Conservation (phyloP, 306 rosid species). For the Dryas alaskensis region DNA sequence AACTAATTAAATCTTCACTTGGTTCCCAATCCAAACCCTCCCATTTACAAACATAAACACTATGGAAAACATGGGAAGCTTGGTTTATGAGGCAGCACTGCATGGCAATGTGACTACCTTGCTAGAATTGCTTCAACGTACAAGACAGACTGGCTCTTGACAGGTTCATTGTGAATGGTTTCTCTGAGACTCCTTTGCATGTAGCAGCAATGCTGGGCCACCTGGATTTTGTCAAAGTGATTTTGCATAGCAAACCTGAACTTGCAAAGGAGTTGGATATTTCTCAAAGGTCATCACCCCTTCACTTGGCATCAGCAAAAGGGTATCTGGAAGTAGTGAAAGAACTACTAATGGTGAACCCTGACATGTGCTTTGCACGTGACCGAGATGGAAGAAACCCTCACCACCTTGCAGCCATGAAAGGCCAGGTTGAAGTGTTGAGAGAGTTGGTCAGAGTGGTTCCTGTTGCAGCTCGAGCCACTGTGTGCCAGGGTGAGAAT, state of each 20-base stretch:
- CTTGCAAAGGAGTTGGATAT: slow-evolving; percentile 27
- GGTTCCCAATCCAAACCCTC: too few relatives aligned
- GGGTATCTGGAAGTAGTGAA: slow-evolving; percentile 11
- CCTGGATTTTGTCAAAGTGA: slow-evolving; percentile 18
- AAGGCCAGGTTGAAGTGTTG: slow-evolving; percentile 18
- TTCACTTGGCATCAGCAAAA: slow-evolving; percentile 30
- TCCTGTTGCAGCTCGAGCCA: slow-evolving; percentile 14
- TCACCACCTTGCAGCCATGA: slow-evolving; percentile 23
- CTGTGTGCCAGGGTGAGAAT: slow-evolving; percentile 11
- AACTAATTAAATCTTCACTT: neutral
- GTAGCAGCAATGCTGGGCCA: slow-evolving; percentile 25
- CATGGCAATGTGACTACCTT: slow-evolving; percentile 17
- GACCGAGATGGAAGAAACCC: slow-evolving; percentile 21
- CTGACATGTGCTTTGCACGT: slow-evolving; percentile 15
- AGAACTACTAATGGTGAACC: neutral
- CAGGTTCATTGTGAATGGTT: neutral
- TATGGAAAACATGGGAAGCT: slow-evolving; percentile 11
- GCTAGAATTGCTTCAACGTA: slow-evolving; percentile 15
- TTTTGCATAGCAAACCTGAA: slow-evolving; percentile 17
- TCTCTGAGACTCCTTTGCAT: slow-evolving; percentile 26
- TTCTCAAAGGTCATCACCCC: slow-evolving; percentile 12
- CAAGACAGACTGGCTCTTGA: slow-evolving; percentile 28
- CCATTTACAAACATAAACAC: neutral
- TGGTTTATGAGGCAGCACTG: slow-evolving; percentile 22
- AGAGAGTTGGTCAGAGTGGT: slow-evolving; percentile 17